Base-by-base conservation (phyloP, 1,139 yeast genomes). In the Insectozyma bohioensis region DNA sequence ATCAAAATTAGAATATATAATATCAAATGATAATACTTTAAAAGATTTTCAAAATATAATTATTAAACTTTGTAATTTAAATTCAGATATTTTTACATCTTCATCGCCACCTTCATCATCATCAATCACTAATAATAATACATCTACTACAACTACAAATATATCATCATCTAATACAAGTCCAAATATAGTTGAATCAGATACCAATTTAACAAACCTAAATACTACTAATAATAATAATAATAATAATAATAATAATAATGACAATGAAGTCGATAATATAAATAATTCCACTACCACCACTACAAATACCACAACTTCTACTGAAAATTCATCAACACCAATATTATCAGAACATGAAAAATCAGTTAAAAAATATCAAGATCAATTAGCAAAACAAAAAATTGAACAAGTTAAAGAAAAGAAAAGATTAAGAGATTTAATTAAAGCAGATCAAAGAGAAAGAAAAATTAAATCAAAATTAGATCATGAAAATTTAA, bases 381-480 rank as follows among this genome's bases (percentile, higher is more conserved):
- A 66, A 35, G 66, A 65, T 33, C 61, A 66, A 37, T 58, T 67
- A 11, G 46, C 56, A 18, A 62, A 58, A 34, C 66, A 64, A 34
- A 55, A 52, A 26, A 52, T 50, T 34, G 44, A 47, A 9, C 77
- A 69, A 12, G 51, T 43, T 12, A 72, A 69, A 32, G 88, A 81
- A 42, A 68, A 71, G 26, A 67, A 70, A 31, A 61, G 85, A n/a
- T 68, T 81, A 12, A 52, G 76, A 33, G 61, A 63, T 21, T 55
- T 79, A 14, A 49, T 78, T 33, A 61, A 68, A 38, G 65, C 72
- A 1, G 86, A 80, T 47, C 60, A 69, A 32, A 62, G 61, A 28
- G 84, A 79, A 47, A 62, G 75, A n/a, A 38, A 36, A 26, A 78
- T 47, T 58, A 69, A 31, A 61, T 61, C 28, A 80, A 77, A 47